Conservation (phyloP, 2,329 filamentous ascomycete species). For the Sporothrix schenckii region DNA sequence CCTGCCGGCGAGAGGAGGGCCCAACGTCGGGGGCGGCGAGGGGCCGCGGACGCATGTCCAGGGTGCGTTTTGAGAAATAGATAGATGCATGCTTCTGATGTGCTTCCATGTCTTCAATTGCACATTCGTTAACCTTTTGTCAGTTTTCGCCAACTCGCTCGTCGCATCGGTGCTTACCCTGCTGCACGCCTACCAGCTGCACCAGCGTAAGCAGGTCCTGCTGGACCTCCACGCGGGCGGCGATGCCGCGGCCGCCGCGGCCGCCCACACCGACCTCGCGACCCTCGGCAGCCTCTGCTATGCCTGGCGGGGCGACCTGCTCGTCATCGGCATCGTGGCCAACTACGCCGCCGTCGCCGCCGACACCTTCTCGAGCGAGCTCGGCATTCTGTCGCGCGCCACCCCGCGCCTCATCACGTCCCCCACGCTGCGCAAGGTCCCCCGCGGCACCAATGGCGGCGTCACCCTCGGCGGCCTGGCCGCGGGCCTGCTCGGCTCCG, state of each 20-base stretch:
- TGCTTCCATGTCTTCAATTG: conserved; percentile 25
- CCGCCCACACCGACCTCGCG: conserved; percentile 33
- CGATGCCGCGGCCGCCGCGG: conserved; percentile 24
- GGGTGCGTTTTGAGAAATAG: conserved; percentile 48
- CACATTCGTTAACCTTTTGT: background rate
- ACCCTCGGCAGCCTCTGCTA: conserved; percentile 57
- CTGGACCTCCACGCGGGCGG: conserved; percentile 41
- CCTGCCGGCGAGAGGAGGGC: conserved; percentile 73
- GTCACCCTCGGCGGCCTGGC: conserved; percentile 74
- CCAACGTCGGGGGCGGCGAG: conserved; percentile 67
- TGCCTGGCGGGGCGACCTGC: conserved; percentile 63
- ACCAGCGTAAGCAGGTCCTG: conserved; percentile 50
- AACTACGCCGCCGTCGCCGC: conserved; percentile 92
- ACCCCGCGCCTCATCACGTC: conserved; percentile 86
- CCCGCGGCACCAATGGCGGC: conserved; percentile 90
- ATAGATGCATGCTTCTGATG: background rate
- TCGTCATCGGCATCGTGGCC: conserved; percentile 67
- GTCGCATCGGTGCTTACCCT: conserved; percentile 69
- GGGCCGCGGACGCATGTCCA: conserved; percentile 82
- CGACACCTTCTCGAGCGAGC: conserved; percentile 93
- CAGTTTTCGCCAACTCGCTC: conserved; percentile 82
- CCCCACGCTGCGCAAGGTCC: conserved; percentile 72
- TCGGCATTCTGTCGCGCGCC: conserved; percentile 81
- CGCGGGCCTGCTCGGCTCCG: conserved; percentile 74
- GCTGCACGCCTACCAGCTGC: conserved; percentile 63